Base-by-base conservation (phyloP, 2,329 filamentous ascomycete genomes). In the Aspergillus tanneri region DNA sequence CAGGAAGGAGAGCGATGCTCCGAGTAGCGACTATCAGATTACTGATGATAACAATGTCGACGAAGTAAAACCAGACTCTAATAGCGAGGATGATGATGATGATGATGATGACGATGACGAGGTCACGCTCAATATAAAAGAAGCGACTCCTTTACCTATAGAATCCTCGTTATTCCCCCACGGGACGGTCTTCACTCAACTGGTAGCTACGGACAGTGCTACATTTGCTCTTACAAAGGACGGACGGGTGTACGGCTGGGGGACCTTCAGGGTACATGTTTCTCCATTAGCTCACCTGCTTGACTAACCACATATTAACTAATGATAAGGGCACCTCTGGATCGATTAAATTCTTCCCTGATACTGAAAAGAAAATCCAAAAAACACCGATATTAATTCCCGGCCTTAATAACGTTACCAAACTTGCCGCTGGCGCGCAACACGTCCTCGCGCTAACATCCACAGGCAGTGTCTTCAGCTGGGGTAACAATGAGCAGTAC, bases 231-330 rank as follows among this genome's bases (percentile, higher is more conserved):
- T 93, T 25, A 92, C 88, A 9, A 80, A 84, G 37, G 83, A 87
- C 50, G 88, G 88, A 14, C 77, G 80, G 42, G 84, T 93, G 23
- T 93, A 89, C 61, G 88, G 88, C 50, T 93, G 88, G 87, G 88
- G 88, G 30, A 90, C n/a, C 10, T 93, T 93, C 75, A 77, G 87
- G 59, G 79, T 84, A 74, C 65, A 77, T 70, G 35, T 16, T 48
- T n/a, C n/a, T 8, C 28, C 18, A 7, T 36, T 14, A 16, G 14
- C 12, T 9, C 5, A 21, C 4, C 22, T 42, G 40, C 32, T 7
- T n/a, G n/a, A 6, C 19, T 35, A 6, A 12, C 47, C 41, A 27
- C 36, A 28, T 24, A n/a, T n/a, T n/a, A 45, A 49, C 43, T 38
- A 6, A 21, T 8, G 8, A 10, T 25, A 36, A 73, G 53, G 78